Evolutionary conservation across 352 stramenopile species (phyloP).

Genomic region (Thalassiosira sp.): DNA sequence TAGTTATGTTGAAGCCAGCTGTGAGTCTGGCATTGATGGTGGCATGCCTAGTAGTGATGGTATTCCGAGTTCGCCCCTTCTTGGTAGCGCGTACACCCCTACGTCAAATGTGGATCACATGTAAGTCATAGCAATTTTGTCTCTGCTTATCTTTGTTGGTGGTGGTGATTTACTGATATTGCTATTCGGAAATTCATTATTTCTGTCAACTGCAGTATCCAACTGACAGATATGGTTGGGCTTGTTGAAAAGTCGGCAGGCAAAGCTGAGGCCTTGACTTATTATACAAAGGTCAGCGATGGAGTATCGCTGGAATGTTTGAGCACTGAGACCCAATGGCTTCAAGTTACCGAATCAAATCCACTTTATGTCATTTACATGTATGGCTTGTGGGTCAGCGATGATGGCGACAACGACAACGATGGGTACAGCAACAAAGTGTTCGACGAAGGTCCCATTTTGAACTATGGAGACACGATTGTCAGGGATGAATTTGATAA

Average conservation of each 20-base stretch:
- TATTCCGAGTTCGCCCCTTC: slow-evolving; percentile 4
- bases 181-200: not conserved
- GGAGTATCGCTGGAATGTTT: slow-evolving; percentile 49
- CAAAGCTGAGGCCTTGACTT: slow-evolving; percentile 7
- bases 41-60: not conserved
- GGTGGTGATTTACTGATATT: too few relatives aligned
- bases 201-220: slow-evolving; percentile 17
- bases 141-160: not conserved
- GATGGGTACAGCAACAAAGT: slow-evolving; percentile 58
- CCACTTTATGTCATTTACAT: slow-evolving; percentile 56
- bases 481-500: slow-evolving; percentile 75
- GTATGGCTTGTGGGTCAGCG: slow-evolving; percentile 55
- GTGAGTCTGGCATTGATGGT: slow-evolving; percentile 10
- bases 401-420: slow-evolving; percentile 43
- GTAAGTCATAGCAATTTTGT: slow-evolving; percentile 28
- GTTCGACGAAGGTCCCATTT: slow-evolving; percentile 66
- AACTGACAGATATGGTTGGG: slow-evolving; percentile 30
- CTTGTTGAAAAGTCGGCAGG: slow-evolving; percentile 23
- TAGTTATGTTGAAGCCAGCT: not conserved
- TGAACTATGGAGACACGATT: slow-evolving; percentile 75
- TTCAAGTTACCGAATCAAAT: slow-evolving; percentile 38
- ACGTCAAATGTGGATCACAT: slow-evolving; percentile 56
- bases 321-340: slow-evolving; percentile 12
- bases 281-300: slow-evolving; percentile 19
- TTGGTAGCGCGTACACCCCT: slow-evolving; percentile 28